Base-by-base conservation (phyloP, 106 monocot genomes). In the Dioscorea alata region DNA sequence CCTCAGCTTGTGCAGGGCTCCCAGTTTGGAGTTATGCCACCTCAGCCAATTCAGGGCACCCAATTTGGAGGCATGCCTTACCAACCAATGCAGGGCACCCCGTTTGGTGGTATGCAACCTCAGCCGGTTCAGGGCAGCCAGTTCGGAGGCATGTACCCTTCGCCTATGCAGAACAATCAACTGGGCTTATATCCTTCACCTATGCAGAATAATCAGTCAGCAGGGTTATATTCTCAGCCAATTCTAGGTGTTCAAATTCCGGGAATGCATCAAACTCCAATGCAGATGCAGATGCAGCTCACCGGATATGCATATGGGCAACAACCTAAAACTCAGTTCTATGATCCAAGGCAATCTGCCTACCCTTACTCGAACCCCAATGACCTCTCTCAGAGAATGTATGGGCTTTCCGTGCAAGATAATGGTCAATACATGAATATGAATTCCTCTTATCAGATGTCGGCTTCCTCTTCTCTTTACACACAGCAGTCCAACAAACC, bases 351-450 rank as follows among this genome's bases (percentile, higher is more conserved):
- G 25, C 24, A 33, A 59, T 23, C 49, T 23, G 19, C 33, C 17
- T 79, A 82, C 49, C 57, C 63, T 19, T 78, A 78, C 48, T 48
- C 66, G 17, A 71, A 25, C 50, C 19, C 72, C 24, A 81, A 66
- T 72, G 86, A 87, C 18, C 61, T 92, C 10, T 69, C 89, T 24
- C 86, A 84, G 16, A 72, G 80, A 63, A 92, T 96, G 86, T 79
- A 82, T 75, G 89, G 84, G 18, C 80, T 87, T 31, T 85, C 87
- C 1, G 64, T 85, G 76, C 86, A 87, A 33, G 86, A 78, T 16
- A 78, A 59, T 14, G 59, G 58, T 57, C 18, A 62, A 6, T 75
- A 81, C 20, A 59, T 59, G 35, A 70, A 53, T 34, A 61, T 51
- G 49, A 77, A 31, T 15, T 34, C 68, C 13, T 70, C 69, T 23